Evolutionary conservation across 352 stramenopile genomes (phyloP).

Genomic region (Phytophthora agathidicida): DNA sequence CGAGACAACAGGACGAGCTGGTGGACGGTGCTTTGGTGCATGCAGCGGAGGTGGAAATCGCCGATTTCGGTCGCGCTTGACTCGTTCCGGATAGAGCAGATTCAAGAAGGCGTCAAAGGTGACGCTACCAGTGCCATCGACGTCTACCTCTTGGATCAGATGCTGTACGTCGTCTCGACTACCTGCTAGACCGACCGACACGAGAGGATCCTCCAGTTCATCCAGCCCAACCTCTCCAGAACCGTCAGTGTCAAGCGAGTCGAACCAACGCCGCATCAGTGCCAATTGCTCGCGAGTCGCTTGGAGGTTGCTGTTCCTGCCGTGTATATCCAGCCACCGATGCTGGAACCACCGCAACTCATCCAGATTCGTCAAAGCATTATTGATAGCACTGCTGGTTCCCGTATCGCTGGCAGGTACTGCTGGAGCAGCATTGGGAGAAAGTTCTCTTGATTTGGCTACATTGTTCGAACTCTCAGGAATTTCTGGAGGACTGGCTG

Average conservation of each 20-base stretch:
- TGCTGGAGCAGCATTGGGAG: neutral
- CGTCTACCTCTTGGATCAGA: slow-evolving; percentile 76
- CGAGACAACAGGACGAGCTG: slow-evolving; percentile 5
- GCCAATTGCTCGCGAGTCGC: slow-evolving; percentile 66
- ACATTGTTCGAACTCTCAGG: neutral
- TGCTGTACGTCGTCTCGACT: slow-evolving; percentile 76
- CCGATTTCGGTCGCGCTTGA: slow-evolving; percentile 36
- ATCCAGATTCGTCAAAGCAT: slow-evolving; percentile 49
- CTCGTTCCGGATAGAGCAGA: slow-evolving; percentile 70
- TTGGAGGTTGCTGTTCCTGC: slow-evolving; percentile 75
- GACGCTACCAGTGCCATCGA: slow-evolving; percentile 65
- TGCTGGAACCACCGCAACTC: slow-evolving; percentile 82
- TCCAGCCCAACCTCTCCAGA: slow-evolving; percentile 82
- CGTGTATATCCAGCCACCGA: slow-evolving; percentile 77
- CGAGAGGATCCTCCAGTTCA: slow-evolving; percentile 87
- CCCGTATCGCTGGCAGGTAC: neutral
- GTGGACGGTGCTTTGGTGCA: slow-evolving; percentile 43
- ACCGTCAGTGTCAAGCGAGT: slow-evolving; percentile 86
- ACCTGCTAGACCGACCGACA: slow-evolving; percentile 84
- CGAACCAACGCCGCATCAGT: slow-evolving; percentile 84
- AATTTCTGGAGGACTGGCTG: neutral
- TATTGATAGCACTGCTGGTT: slow-evolving; percentile 8
- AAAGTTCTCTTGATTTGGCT: too few species aligned
- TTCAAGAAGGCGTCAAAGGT: slow-evolving; percentile 79
- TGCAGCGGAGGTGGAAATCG: slow-evolving; percentile 39